These are phyloP conservation scores for Thalassiosira profunda DNA, from an alignment of 108 stramenopile genomes.

Conservation along the genomic window DNA sequence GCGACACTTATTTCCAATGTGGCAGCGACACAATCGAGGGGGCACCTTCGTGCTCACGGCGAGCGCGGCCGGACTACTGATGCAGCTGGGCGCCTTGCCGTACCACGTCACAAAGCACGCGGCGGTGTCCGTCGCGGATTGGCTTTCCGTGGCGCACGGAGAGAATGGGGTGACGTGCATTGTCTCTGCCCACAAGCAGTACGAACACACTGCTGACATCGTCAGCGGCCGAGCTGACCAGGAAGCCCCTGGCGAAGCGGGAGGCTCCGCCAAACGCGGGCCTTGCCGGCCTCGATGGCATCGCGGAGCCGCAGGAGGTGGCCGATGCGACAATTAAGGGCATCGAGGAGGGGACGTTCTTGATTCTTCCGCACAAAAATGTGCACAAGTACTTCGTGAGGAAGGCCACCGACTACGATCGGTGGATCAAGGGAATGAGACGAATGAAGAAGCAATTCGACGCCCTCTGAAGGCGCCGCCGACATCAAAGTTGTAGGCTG, in stretches of 20 bases:
- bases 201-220: slow-evolving; percentile 13
- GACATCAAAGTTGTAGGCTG: too few species aligned
- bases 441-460: neutral
- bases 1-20: slow-evolving; percentile 20
- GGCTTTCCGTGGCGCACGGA: slow-evolving; percentile 8
- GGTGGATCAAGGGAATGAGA: slow-evolving; percentile 23
- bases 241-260: too few species aligned
- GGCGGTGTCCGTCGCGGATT: slow-evolving; percentile 28
- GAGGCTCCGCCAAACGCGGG: slow-evolving; percentile 8
- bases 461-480: neutral
- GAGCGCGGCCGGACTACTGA: slow-evolving; percentile 24
- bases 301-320: slow-evolving; percentile 14
- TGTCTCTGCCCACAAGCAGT: slow-evolving; percentile 33
- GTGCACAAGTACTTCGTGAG: slow-evolving; percentile 11
- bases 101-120: slow-evolving; percentile 30
- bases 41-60: slow-evolving; percentile 33
- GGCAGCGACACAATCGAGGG: neutral
- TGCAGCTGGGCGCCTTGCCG: slow-evolving; percentile 5
- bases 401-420: slow-evolving; percentile 23
- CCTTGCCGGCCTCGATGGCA: slow-evolving; percentile 16
- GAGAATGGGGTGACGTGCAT: slow-evolving; percentile 6
- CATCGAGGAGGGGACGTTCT: slow-evolving; percentile 6
- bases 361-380: slow-evolving; percentile 29
- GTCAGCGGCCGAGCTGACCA: too few species aligned
- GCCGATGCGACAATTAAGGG: slow-evolving; percentile 9